Percentiles rank a stretch among this genome's conserved stretches.
Evolutionary conservation across 2,329 filamentous ascomycete genomes (phyloP).

Genomic region (Madurella mycetomatis): DNA sequence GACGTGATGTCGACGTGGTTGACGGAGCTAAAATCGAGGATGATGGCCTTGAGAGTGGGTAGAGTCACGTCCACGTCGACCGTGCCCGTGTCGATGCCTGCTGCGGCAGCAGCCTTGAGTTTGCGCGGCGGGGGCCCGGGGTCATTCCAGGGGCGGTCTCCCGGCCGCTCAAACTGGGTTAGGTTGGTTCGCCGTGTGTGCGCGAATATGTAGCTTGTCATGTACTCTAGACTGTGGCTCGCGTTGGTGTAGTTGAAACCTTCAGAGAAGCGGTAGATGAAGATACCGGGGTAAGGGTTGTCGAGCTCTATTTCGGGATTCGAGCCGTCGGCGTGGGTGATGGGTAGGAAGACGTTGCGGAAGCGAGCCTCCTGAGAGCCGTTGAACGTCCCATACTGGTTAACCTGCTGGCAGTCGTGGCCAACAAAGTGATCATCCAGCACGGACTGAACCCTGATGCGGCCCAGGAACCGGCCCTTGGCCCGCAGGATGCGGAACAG

Average conservation of each 20-base stretch:
- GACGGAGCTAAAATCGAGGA: slow-evolving; percentile 89
- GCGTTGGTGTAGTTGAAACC: slow-evolving; percentile 97
- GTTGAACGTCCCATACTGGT: slow-evolving; percentile 56
- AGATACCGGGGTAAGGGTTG: slow-evolving; percentile 82
- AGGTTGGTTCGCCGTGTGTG: slow-evolving; percentile 73
- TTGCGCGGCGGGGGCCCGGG: slow-evolving; percentile 62
- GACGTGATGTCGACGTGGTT: slow-evolving; percentile 94
- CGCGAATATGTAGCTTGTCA: slow-evolving; percentile 63
- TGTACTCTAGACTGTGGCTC: slow-evolving; percentile 78
- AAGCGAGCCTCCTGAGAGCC: slow-evolving; percentile 43
- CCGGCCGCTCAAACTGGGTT: slow-evolving; percentile 57
- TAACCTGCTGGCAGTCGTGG: slow-evolving; percentile 45
- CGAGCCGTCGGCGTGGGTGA: slow-evolving; percentile 83
- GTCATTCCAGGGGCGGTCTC: slow-evolving; percentile 93
- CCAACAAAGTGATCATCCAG: slow-evolving; percentile 70
- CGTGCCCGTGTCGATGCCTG: slow-evolving; percentile 15
- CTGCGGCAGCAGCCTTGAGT: slow-evolving; percentile 28
- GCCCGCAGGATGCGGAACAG: slow-evolving; percentile 81
- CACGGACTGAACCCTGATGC: slow-evolving; percentile 78
- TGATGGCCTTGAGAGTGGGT: slow-evolving; percentile 58
- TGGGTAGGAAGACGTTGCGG: slow-evolving; percentile 80
- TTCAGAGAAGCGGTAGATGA: slow-evolving; percentile 93
- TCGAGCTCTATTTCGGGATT: slow-evolving; percentile 80
- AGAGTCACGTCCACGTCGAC: slow-evolving; percentile 23
- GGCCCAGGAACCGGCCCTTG: slow-evolving; percentile 77